Conservation (phyloP, 2,329 filamentous ascomycete species). For the Pleurostoma richardsiae region DNA sequence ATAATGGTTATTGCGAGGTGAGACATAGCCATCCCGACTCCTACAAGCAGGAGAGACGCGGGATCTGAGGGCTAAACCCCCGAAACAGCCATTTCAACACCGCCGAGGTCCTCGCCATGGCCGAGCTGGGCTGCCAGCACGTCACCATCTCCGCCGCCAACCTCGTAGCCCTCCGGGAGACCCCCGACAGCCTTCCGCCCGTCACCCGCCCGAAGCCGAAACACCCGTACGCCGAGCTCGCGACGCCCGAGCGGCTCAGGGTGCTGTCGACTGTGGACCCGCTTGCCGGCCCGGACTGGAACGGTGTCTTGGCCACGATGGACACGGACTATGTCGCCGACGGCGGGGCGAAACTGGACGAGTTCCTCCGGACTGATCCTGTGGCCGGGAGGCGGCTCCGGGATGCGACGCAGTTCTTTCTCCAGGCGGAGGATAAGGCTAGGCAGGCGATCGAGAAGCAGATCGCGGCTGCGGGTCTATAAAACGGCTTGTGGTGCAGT, state of each 20-base stretch:
- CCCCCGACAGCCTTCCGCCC: slow-evolving; percentile 6
- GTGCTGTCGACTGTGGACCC: background rate
- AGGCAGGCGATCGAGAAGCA: no score
- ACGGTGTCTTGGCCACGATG: background rate
- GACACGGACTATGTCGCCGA: background rate
- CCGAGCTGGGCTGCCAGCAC: background rate
- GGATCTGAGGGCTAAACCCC: no score
- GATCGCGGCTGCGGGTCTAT: no score
- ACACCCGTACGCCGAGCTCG: background rate
- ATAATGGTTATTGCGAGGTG: no score
- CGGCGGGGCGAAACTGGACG: background rate
- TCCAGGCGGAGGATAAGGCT: no score
- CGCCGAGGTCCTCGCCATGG: background rate
- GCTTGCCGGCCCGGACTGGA: background rate
- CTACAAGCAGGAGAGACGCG: no score
- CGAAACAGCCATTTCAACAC: no score
- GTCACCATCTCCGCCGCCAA: background rate
- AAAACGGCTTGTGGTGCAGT: no score
- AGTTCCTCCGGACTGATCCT: background rate
- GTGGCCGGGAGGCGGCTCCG: background rate
- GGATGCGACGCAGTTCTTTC: background rate
- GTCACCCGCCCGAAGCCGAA: slow-evolving; percentile 3
- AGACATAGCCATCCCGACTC: no score
- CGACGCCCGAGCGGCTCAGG: background rate
- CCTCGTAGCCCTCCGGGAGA: slow-evolving; percentile 1